Percentiles rank a stretch among this genome's conserved stretches.
phyloP scores from a whole-genome alignment of 257 asterid genomes.

The Forsythia viridissima region DNA sequence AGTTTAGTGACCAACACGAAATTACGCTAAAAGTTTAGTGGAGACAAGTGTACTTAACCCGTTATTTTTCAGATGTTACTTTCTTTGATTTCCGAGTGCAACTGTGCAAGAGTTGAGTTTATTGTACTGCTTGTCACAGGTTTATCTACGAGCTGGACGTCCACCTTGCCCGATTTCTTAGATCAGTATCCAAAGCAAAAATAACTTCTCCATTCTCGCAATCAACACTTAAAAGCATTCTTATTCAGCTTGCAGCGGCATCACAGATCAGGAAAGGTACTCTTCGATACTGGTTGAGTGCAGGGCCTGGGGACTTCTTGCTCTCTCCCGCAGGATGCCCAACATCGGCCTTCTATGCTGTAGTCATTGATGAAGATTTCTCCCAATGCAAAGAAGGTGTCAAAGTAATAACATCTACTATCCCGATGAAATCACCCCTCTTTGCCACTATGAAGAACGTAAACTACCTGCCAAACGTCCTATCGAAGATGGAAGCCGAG shows the following conservation, averaged over 20 bases:
- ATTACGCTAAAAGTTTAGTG: neutral
- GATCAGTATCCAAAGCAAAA: constrained; percentile 75
- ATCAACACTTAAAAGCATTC: constrained; percentile 65
- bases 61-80: neutral
- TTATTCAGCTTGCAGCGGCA: constrained; percentile 70
- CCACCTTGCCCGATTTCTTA: constrained; percentile 76
- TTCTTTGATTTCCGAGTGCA: neutral
- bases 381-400: constrained; percentile 74
- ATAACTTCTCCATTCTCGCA: constrained; percentile 55
- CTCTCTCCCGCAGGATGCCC: constrained; percentile 73
- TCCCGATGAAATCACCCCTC: constrained; percentile 79
- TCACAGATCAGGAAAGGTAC: constrained; percentile 72
- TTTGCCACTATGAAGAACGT: constrained; percentile 87
- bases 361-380: constrained; percentile 64
- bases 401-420: constrained; percentile 62
- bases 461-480: constrained; percentile 89
- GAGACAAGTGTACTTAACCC: neutral
- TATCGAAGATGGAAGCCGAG: constrained; percentile 85
- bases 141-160: constrained; percentile 72
- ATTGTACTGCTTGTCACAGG: constrained; percentile 33
- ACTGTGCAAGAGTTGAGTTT: neutral
- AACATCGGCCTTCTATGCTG: constrained; percentile 78
- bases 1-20: neutral
- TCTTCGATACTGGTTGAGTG: constrained; percentile 78
- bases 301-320: constrained; percentile 87